Evolutionary conservation across 1,284 basidiomycete genomes (phyloP).

Genomic region (Tilletia horrida): DNA sequence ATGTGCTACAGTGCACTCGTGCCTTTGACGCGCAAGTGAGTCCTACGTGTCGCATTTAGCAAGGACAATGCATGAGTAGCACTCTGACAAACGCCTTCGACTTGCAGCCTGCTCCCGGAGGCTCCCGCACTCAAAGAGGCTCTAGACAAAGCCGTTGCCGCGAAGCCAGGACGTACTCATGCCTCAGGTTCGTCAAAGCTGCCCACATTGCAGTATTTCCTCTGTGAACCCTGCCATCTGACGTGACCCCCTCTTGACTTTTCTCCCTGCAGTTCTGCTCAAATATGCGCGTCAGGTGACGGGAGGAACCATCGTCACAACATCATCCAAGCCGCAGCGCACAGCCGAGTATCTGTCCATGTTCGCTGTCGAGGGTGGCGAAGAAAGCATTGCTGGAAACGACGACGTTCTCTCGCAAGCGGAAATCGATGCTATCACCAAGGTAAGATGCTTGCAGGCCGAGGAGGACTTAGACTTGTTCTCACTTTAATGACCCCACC

Average conservation of each 20-base stretch:
- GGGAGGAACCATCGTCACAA: neutral
- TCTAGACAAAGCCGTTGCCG: conserved; percentile 7
- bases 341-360: conserved; percentile 5
- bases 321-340: neutral
- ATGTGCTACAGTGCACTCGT: neutral
- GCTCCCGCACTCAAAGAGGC: conserved; percentile 8
- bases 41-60: neutral
- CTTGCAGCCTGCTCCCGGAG: conserved; percentile 4
- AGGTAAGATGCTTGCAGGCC: neutral
- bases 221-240: too few relatives aligned
- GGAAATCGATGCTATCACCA: conserved; percentile 2
- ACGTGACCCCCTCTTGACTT: neutral
- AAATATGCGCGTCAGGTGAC: conserved; percentile 13
- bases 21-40: conserved; percentile 2
- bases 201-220: too few relatives aligned
- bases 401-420: neutral
- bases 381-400: neutral
- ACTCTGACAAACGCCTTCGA: too few relatives aligned
- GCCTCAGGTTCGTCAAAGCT: neutral
- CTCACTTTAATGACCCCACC: neutral
- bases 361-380: neutral
- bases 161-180: conserved; percentile 6
- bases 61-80: neutral
- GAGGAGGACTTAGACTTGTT: neutral
- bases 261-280: neutral